These are phyloP conservation scores for Apophysomyces ossiformis DNA, from an alignment of 371 early-diverging fungal species.

Conservation along the genomic window DNA sequence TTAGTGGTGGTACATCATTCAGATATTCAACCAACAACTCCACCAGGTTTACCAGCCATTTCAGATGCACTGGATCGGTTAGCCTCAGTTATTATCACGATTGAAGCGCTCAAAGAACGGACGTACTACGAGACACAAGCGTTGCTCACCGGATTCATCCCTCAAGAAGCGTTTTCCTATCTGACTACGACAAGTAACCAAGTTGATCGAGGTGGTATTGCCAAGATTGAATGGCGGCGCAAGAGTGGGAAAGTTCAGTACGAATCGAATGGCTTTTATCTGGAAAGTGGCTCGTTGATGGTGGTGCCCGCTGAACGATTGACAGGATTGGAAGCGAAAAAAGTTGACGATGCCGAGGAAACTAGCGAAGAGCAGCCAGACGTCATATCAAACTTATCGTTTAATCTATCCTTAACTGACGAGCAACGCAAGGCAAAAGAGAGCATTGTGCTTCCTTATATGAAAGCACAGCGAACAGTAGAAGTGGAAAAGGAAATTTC, in stretches of 20 bases:
- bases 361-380: constrained; percentile 25
- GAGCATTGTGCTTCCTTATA: constrained; percentile 78
- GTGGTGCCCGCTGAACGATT: constrained; percentile 29
- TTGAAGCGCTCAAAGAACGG: constrained; percentile 23
- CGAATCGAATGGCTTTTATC: constrained; percentile 36
- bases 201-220: constrained; percentile 35
- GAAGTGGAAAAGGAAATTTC: constrained; percentile 49
- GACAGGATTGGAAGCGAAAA: constrained; percentile 16
- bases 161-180: constrained; percentile 47
- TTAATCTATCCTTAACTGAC: constrained; percentile 85
- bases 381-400: constrained; percentile 70
- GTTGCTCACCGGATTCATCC: constrained; percentile 45
- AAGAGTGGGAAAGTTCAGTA: constrained; percentile 53
- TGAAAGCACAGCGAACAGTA: constrained; percentile 67
- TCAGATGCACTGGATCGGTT: constrained; percentile 37
- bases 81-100: constrained; percentile 34
- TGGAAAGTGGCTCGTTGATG: constrained; percentile 16
- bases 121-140: constrained; percentile 38
- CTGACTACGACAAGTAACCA: constrained; percentile 40
- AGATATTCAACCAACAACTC: constrained; percentile 26
- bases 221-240: constrained; percentile 47
- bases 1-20: constrained; percentile 37
- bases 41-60: constrained; percentile 15
- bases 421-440: constrained; percentile 80
- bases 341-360: neutral